These are phyloP conservation scores for Imleria badia DNA, from an alignment of 768 basidiomycete genomes.

Conservation along the genomic window DNA sequence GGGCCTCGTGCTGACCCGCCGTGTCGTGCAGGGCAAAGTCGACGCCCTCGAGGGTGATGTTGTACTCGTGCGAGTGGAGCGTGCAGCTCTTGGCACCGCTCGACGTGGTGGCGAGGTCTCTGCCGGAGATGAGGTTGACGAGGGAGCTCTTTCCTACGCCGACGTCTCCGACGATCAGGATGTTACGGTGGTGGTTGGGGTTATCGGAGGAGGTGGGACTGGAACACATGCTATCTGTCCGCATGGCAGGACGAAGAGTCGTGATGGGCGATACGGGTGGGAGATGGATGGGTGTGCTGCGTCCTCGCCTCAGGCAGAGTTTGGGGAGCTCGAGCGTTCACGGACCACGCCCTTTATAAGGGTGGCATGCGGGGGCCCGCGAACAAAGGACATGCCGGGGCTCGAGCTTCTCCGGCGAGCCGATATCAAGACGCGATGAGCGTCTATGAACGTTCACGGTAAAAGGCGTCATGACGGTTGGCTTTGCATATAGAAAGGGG, in stretches of 20 bases:
- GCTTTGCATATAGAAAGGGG: neutral
- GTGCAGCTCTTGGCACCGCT: conserved; percentile 37
- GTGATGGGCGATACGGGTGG: neutral
- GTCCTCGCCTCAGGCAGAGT: neutral
- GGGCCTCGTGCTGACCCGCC: conserved; percentile 29
- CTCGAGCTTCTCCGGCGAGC: conserved; percentile 10
- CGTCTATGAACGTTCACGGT: conserved; percentile 1
- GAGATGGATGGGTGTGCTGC: neutral
- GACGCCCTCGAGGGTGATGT: conserved; percentile 14
- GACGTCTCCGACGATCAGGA: conserved; percentile 30
- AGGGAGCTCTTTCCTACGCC: conserved; percentile 41
- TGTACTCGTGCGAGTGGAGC: conserved; percentile 27
- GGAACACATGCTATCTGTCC: conserved; percentile 12
- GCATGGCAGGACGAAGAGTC: too few relatives aligned
- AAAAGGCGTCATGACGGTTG: neutral
- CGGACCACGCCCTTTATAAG: conserved; percentile 13
- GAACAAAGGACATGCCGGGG: conserved; percentile 6
- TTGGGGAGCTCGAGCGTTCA: neutral
- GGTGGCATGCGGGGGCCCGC: conserved; percentile 1
- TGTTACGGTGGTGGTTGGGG: conserved; percentile 20
- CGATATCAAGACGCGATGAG: conserved; percentile 7
- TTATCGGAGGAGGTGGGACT: conserved; percentile 9
- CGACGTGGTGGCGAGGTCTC: conserved; percentile 28
- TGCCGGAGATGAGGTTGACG: conserved; percentile 38
- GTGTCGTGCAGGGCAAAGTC: conserved; percentile 27